phyloP scores from a whole-genome alignment of 139 green algal genomes.

The Pseudopediastrum boryanum region DNA sequence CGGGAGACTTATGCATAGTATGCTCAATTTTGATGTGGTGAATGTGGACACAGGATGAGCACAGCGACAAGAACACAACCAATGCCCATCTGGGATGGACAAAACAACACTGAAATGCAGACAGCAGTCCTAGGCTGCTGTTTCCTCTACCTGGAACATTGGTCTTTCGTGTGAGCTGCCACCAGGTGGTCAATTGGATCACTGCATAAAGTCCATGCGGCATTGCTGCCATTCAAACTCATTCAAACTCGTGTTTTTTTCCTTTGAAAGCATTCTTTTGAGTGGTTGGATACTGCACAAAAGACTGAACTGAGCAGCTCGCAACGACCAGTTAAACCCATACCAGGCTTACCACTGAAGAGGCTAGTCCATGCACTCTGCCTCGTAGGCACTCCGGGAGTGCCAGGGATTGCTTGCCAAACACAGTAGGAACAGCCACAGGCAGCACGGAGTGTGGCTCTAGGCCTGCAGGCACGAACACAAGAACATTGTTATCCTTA shows the following conservation, averaged over 20 bases:
- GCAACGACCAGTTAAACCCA: too few relatives aligned
- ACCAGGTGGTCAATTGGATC: not conserved
- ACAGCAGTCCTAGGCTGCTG: too few relatives aligned
- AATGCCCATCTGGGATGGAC: too few relatives aligned
- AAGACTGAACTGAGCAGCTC: not conserved
- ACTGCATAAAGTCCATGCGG: not conserved
- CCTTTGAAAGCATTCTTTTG: not conserved
- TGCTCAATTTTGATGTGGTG: too few relatives aligned
- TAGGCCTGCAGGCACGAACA: conserved; percentile 29
- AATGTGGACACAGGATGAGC: too few relatives aligned
- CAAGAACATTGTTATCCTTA: not conserved
- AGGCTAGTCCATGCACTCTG: conserved; percentile 30
- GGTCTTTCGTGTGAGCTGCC: not conserved
- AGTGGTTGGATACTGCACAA: not conserved
- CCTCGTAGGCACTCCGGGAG: conserved; percentile 23
- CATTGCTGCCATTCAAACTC: not conserved
- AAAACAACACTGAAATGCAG: too few relatives aligned
- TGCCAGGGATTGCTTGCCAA: conserved; percentile 30
- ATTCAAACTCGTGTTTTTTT: not conserved
- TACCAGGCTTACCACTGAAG: conserved; percentile 28
- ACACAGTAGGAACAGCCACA: conserved; percentile 43
- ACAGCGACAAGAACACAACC: too few relatives aligned
- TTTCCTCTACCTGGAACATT: too few relatives aligned
- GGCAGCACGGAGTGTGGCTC: conserved; percentile 61
- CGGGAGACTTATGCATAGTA: too few relatives aligned